Evolutionary conservation across 2,329 filamentous ascomycete species (phyloP).

Genomic region (Endocalyx cinctus): DNA sequence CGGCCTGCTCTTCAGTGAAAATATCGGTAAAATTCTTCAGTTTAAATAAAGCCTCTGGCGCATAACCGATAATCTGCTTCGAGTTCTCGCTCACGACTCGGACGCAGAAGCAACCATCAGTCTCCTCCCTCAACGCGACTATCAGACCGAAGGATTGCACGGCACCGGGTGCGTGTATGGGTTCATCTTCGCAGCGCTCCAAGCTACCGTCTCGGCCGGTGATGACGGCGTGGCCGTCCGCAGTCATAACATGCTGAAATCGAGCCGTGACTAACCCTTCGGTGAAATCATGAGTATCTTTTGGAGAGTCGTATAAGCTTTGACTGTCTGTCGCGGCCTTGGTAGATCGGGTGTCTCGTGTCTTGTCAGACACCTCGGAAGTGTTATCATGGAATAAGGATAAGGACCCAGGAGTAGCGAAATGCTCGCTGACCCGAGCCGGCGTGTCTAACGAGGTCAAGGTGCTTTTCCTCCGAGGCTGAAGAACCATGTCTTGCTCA

Average conservation of each 20-base stretch:
- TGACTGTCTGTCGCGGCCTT: no score
- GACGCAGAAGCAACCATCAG: constrained; percentile 63
- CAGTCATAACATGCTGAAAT: constrained; percentile 73
- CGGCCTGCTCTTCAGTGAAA: constrained; percentile 75
- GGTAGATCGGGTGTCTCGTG: constrained; percentile 9
- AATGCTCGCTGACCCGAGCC: constrained; percentile 6
- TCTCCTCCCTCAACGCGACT: constrained; percentile 67
- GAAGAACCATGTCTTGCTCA: constrained; percentile 5
- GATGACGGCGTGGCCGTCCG: constrained; percentile 76
- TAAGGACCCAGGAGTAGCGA: constrained; percentile 6
- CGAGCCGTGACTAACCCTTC: constrained; percentile 61
- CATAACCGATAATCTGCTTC: constrained; percentile 67
- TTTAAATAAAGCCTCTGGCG: constrained; percentile 69
- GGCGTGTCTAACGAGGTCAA: constrained; percentile 10
- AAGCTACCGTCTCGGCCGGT: constrained; percentile 71
- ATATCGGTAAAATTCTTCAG: constrained; percentile 78
- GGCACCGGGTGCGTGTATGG: constrained; percentile 81
- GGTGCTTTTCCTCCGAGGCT: constrained; percentile 11
- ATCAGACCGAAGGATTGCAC: constrained; percentile 77
- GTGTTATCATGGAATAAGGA: constrained; percentile 19
- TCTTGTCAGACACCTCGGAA: constrained; percentile 20
- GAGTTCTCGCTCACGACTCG: constrained; percentile 81
- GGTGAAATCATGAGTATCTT: constrained; percentile 12
- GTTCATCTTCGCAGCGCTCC: constrained; percentile 84
- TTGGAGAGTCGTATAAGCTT: no score